Evolutionary conservation across 805 yeast genomes (phyloP), one percentile per base, ranked within the genome.

Genomic region (Isabelozyma pseudorhagii): DNA sequence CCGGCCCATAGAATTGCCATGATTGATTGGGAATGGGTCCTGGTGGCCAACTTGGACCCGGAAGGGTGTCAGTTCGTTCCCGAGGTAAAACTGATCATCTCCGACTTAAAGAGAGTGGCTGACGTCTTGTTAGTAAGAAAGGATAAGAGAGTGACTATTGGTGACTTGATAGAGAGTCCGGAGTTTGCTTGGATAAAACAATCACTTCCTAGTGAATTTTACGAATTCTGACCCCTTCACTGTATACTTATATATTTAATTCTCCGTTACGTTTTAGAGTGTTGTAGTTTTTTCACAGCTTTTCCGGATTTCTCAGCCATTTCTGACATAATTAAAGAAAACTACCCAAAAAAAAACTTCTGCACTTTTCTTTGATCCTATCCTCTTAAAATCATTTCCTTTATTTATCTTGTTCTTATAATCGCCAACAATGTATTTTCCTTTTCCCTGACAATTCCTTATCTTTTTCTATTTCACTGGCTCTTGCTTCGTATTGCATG

Each of bases 1-100:
- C 81, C 89, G 0, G 86, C 96, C 0, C 97, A 93, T 66, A 74
- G 97, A 49, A 94, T 93, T 31, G 97, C 97, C 5, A 81, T 93
- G 61, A 84, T 89, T 38, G 94, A 89, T 53, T 94, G 99, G 99
- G 79, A 78, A 38, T 93, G 98, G 98, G 77, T 72, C 48, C 75
- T 75, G 1, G 69, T 68, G 5, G 47, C 53, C 10, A 63, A 64
- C 3, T 9, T 39, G 59, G 40, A 40, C 57, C 42, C 41, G 7
- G 51, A 51, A 18, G 44, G 47, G 8, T 14, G 6, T 13, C 15
- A 38, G 18, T 38, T 14, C 18, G 54, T 55, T 9, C 48, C 46
- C 7, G 58, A 58, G 27, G 56, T 59, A 14, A 57, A 55, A 45
- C 13, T 15, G 3, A 59, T 66, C 3, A 50, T 68, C 21, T 28